phyloP scores from a whole-genome alignment of 768 basidiomycete species.

The Epithele typhae region DNA sequence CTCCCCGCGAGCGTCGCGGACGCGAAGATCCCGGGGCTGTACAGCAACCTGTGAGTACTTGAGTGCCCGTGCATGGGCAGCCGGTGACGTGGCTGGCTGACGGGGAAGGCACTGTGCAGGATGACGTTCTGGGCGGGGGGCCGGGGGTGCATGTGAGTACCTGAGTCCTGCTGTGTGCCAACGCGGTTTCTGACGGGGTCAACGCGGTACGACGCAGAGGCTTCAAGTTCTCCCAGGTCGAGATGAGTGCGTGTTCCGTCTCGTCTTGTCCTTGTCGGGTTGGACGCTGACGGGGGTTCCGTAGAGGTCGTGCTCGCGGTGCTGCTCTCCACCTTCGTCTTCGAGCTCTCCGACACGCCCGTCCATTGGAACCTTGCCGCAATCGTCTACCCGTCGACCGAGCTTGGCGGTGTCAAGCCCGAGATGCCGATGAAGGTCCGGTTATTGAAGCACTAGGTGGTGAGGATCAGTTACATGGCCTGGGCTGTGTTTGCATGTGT shows the following conservation, averaged over 20 bases:
- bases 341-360: slow-evolving; percentile 20
- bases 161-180: too few species aligned
- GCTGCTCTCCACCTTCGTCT: slow-evolving; percentile 24
- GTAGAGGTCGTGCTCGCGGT: slow-evolving; percentile 27
- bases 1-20: slow-evolving; percentile 8
- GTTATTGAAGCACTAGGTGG: background rate
- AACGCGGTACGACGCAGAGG: slow-evolving; percentile 1
- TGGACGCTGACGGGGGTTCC: too few species aligned
- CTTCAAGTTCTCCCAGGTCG: slow-evolving; percentile 20
- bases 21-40: slow-evolving; percentile 15
- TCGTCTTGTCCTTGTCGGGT: background rate
- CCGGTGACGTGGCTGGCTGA: background rate
- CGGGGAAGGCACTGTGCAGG: slow-evolving; percentile 1
- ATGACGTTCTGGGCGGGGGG: slow-evolving; percentile 28
- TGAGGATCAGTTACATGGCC: too few species aligned
- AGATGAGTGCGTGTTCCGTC: slow-evolving; percentile 13
- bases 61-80: too few species aligned
- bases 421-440: slow-evolving; percentile 21
- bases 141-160: slow-evolving; percentile 24
- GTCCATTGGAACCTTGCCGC: slow-evolving; percentile 26
- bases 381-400: slow-evolving; percentile 21
- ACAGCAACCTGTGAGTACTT: slow-evolving; percentile 15
- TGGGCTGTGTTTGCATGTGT: too few species aligned
- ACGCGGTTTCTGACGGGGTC: background rate
- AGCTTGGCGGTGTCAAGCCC: slow-evolving; percentile 3